These are phyloP conservation scores for Escallonia rubra DNA, from an alignment of 129 eudicot genomes.

Conservation along the genomic window DNA sequence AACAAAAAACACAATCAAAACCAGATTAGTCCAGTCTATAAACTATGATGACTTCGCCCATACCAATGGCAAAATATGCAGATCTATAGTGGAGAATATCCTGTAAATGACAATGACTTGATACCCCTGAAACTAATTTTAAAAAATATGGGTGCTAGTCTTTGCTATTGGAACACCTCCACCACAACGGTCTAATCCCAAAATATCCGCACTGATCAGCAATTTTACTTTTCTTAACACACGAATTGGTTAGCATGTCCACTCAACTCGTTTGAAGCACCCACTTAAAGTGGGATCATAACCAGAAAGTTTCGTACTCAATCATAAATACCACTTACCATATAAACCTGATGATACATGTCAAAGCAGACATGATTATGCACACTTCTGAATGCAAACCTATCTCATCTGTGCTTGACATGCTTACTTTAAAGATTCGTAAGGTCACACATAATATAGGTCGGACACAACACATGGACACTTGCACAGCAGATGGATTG, in stretches of 20 bases:
- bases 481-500: no score
- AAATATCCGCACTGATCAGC: background rate
- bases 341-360: constrained; percentile 1
- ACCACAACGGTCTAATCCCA: background rate
- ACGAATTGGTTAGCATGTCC: background rate
- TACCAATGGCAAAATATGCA: background rate
- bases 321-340: background rate
- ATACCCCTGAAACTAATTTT: no score
- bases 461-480: no score
- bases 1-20: constrained; percentile 3
- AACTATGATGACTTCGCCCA: no score
- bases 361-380: background rate
- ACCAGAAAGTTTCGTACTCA: background rate
- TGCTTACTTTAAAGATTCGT: background rate
- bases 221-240: background rate
- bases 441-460: background rate
- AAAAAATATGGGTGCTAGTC: no score
- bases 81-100: background rate
- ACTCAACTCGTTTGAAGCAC: background rate
- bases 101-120: no score
- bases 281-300: background rate
- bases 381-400: background rate
- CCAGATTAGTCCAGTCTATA: constrained; percentile 4
- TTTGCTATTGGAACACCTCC: background rate
- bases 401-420: background rate